These are phyloP conservation scores for Fusarium fracticaudum DNA, from an alignment of 2,329 filamentous ascomycete species.

Conservation along the genomic window DNA sequence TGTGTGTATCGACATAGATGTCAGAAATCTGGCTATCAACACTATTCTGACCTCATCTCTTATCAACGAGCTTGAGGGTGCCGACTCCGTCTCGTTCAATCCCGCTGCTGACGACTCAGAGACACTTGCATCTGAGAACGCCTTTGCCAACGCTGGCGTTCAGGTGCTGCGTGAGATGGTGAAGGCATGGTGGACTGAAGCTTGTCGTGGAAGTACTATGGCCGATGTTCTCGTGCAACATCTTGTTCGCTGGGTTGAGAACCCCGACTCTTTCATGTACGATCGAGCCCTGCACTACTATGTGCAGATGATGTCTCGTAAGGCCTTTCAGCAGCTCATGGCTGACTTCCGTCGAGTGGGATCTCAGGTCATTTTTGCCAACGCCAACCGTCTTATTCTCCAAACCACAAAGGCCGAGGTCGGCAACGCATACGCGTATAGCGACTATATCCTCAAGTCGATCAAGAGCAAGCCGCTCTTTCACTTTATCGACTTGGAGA, in stretches of 20 bases:
- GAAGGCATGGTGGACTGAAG: constrained; percentile 97
- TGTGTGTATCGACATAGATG: constrained; percentile 93
- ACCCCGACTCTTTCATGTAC: constrained; percentile 91
- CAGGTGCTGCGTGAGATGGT: constrained; percentile 97
- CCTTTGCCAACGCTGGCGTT: constrained; percentile 92
- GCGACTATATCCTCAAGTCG: constrained; percentile 96
- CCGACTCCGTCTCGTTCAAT: constrained; percentile 87
- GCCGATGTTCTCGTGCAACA: constrained; percentile 98
- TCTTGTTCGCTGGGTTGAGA: constrained; percentile 96
- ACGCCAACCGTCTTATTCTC: constrained; percentile 84
- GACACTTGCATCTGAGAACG: constrained; percentile 82
- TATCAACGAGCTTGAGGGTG: constrained; percentile 94
- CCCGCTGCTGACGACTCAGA: constrained; percentile 54
- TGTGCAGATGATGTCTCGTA: constrained; percentile 97
- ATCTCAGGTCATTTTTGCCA: constrained; percentile 95
- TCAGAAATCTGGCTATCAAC: constrained; percentile 96
- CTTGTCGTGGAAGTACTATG: constrained; percentile 89
- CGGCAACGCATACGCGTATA: constrained; percentile 95
- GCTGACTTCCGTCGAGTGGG: constrained; percentile 94
- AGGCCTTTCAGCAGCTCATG: constrained; percentile 97
- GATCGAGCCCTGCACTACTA: constrained; percentile 96
- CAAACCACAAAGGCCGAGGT: constrained; percentile 98
- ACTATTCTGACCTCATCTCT: constrained; percentile 96
- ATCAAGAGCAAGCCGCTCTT: constrained; percentile 96
- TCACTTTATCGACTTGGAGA: constrained; percentile 95